Evolutionary conservation across 1,284 basidiomycete species (phyloP).

Genomic region (Volvariella surrecta): DNA sequence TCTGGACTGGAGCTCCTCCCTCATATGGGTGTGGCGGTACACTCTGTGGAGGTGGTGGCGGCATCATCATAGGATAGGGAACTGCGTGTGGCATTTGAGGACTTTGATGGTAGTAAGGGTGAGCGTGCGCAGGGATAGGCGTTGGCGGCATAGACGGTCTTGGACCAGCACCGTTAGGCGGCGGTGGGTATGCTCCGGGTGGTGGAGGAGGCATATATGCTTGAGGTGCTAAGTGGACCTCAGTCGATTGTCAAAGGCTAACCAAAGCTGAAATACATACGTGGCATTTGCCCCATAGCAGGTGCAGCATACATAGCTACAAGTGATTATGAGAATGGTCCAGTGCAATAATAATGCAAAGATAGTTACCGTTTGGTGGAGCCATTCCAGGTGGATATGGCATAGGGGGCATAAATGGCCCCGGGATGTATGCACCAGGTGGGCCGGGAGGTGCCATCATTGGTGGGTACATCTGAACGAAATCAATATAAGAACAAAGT

Average conservation of each 20-base stretch:
- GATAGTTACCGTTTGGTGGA: slow-evolving; percentile 56
- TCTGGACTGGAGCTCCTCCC: slow-evolving; percentile 56
- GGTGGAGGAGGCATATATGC: slow-evolving; percentile 60
- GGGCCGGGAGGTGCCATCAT: slow-evolving; percentile 73
- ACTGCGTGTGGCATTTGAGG: slow-evolving; percentile 81
- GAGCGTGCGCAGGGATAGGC: slow-evolving; percentile 74
- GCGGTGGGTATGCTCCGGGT: slow-evolving; percentile 61
- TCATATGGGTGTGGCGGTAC: slow-evolving; percentile 67
- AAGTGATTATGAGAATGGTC: slow-evolving; percentile 5
- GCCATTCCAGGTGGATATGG: slow-evolving; percentile 71
- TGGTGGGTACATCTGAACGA: slow-evolving; percentile 27
- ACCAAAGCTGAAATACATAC: slow-evolving; percentile 33
- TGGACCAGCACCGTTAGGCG: slow-evolving; percentile 63
- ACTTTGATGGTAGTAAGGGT: slow-evolving; percentile 79
- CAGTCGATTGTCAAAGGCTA: slow-evolving; percentile 5
- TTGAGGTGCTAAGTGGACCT: slow-evolving; percentile 39
- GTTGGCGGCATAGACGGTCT: slow-evolving; percentile 81
- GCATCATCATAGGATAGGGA: slow-evolving; percentile 84
- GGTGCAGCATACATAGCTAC: slow-evolving; percentile 70
- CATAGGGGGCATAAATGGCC: slow-evolving; percentile 76
- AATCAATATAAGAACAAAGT: slow-evolving; percentile 4
- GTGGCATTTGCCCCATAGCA: slow-evolving; percentile 76
- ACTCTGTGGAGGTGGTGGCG: slow-evolving; percentile 46
- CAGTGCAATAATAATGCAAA: slow-evolving; percentile 4
- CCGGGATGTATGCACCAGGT: slow-evolving; percentile 66